Conservation (phyloP, 2,329 filamentous ascomycete genomes). For the Ramichloridium luteum region DNA sequence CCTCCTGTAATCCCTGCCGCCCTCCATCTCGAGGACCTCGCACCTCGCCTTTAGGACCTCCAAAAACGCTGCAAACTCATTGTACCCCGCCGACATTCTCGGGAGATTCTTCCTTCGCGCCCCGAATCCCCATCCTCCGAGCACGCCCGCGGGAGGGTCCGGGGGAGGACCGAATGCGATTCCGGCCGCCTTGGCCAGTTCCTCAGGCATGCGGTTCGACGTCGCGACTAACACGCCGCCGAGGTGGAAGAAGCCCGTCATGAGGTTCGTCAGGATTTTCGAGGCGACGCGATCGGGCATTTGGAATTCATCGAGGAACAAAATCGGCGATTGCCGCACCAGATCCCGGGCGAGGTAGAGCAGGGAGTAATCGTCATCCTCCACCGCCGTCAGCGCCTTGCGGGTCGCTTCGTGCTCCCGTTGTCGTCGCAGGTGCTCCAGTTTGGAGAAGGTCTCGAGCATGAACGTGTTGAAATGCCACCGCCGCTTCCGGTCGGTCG, state of each 20-base stretch:
- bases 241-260: constrained; percentile 70
- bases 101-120: constrained; percentile 20
- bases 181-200: constrained; percentile 62
- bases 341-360: constrained; percentile 65
- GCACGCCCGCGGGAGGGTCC: constrained; percentile 36
- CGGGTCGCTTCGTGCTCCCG: constrained; percentile 15
- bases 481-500: constrained; percentile 57
- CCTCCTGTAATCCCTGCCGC: constrained; percentile 56
- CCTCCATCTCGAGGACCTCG: constrained; percentile 76
- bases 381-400: constrained; percentile 1
- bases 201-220: constrained; percentile 74
- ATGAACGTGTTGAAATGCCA: constrained; percentile 86
- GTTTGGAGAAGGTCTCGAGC: constrained; percentile 60
- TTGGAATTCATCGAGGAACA: constrained; percentile 77
- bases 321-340: constrained; percentile 59
- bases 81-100: constrained; percentile 45
- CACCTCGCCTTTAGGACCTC: constrained; percentile 66
- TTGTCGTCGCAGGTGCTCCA: constrained; percentile 50
- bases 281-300: constrained; percentile 65
- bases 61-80: constrained; percentile 65
- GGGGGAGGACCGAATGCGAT: constrained; percentile 52
- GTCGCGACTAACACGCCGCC: constrained; percentile 70
- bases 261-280: constrained; percentile 67
- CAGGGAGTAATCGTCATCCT: constrained; percentile 52
- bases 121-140: constrained; percentile 27